phyloP scores from a whole-genome alignment of 306 rosid species.

The Astragalus membranaceus region DNA sequence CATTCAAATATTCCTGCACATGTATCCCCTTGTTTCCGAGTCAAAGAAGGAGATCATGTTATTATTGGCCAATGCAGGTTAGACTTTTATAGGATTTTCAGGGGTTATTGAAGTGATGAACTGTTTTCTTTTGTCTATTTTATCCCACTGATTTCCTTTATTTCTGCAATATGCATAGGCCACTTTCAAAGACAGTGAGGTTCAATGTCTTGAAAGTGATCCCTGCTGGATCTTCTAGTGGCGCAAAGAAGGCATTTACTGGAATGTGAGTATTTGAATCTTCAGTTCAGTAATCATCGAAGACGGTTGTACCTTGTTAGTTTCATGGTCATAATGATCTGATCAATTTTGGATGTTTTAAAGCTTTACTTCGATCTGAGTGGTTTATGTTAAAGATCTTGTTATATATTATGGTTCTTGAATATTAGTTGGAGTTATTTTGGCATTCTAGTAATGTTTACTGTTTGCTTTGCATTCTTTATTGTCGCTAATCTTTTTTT shows the following conservation, averaged over 20 bases:
- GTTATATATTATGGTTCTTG: neutral
- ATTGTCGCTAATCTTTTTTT: neutral
- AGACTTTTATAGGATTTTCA: neutral
- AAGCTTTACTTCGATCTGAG: neutral
- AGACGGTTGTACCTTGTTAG: neutral
- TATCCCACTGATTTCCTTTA: neutral
- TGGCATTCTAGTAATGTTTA: neutral
- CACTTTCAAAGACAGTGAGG: constrained; percentile 25
- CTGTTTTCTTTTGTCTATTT: neutral
- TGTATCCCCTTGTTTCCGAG: constrained; percentile 1
- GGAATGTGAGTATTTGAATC: constrained; percentile 36
- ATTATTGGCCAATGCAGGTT: constrained; percentile 65
- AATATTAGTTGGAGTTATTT: neutral
- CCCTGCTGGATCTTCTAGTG: constrained; percentile 53
- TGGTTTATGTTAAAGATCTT: neutral
- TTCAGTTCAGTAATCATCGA: neutral
- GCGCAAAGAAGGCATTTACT: constrained; percentile 54
- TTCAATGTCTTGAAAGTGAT: neutral
- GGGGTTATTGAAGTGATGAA: neutral
- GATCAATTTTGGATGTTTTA: neutral
- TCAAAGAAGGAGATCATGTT: constrained; percentile 63
- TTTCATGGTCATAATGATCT: neutral
- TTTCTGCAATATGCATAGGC: constrained; percentile 27
- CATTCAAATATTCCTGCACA: constrained; percentile 66
- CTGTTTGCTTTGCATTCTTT: neutral